Evolutionary conservation across 2,329 filamentous ascomycete genomes (phyloP), one percentile per base, ranked within the genome.

Genomic region (Nannizziopsis barbatae): DNA sequence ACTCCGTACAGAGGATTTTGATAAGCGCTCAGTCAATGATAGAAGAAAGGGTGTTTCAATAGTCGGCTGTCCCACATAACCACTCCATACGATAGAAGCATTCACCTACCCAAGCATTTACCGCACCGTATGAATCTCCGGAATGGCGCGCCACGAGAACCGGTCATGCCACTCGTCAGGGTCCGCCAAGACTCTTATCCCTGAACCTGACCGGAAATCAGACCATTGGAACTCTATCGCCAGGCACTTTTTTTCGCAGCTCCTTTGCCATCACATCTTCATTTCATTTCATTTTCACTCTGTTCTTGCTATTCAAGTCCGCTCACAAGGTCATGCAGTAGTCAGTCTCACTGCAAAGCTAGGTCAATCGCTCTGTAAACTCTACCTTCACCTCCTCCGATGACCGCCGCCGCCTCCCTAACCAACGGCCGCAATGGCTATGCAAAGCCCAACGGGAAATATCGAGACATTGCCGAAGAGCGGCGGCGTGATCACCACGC

Each of bases 361-460:
- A 27, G 22, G 22, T 7, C 3, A 27, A 27, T 27, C 22, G 3
- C 22, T 27, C 22, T 27, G 3, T 27, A 15, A 17, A 18, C 14
- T 88, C 90, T 0, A 77, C 96, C 96, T 9, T 86, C 84, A 0
- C 81, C 88, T 3, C 75, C 95, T 36, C 92, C 90, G 2, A 88
- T 84, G 0, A 89, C 95, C 65, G 75, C 22, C 22, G 22, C 22
- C n/a, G n/a, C n/a, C n/a, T n/a, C 22, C 80, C 42, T 90, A 12
- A 46, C 44, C 22, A 46, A 98, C 62, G 92, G 49, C 37, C 22
- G 39, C 17, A 53, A 50, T 12, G 30, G 41, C 36, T 42, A 39
- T 14, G 33, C 38, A 35, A 30, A 42, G 6, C 33, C 45, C 18
- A 49, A 40, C 22, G 22, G 22, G 12, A 30, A 39, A 15, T 43